A percentile compares a stretch with the other conserved stretches of the same genome.
Evolutionary conservation across 306 rosid genomes (phyloP).

Genomic region (Citrullus mucosospermus): DNA sequence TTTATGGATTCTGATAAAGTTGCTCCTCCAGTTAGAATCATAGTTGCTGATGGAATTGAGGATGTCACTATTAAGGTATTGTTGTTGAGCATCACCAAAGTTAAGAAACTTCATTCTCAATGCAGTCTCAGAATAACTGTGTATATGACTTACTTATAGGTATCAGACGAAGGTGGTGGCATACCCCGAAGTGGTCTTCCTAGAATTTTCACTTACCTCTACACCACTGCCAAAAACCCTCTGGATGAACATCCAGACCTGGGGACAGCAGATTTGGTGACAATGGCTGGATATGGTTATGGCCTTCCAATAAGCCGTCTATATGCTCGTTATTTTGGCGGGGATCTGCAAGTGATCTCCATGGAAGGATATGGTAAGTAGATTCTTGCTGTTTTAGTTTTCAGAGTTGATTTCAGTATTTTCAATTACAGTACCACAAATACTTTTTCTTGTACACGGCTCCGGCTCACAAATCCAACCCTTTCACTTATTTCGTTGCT

Average conservation of each 20-base stretch:
- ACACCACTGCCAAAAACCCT: conserved; percentile 77
- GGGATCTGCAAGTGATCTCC: conserved; percentile 83
- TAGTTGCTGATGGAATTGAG: conserved; percentile 92
- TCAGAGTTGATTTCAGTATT: not conserved
- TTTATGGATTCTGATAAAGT: conserved; percentile 70
- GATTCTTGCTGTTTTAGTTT: not conserved
- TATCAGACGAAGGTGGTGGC: conserved; percentile 90
- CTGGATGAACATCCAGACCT: conserved; percentile 56
- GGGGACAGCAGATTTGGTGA: conserved; percentile 44
- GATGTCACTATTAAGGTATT: conserved; percentile 71
- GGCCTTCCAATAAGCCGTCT: conserved; percentile 81
- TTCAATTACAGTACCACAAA: too few relatives aligned
- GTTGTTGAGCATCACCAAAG: not conserved
- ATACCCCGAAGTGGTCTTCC: conserved; percentile 75
- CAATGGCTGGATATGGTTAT: conserved; percentile 93
- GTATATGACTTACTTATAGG: conserved; percentile 23
- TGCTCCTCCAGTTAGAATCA: conserved; percentile 56
- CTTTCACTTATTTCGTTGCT: not conserved
- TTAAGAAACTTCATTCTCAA: not conserved
- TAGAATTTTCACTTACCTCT: conserved; percentile 77
- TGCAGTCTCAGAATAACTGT: conserved; percentile 5
- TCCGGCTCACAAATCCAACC: too few relatives aligned
- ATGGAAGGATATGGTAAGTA: conserved; percentile 94
- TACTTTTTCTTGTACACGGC: not conserved
- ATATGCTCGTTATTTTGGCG: conserved; percentile 84